Percentiles rank a stretch among this genome's conserved stretches.
Conservation (phyloP, 129 eudicot genomes). For the Pulicaria dysenterica region DNA sequence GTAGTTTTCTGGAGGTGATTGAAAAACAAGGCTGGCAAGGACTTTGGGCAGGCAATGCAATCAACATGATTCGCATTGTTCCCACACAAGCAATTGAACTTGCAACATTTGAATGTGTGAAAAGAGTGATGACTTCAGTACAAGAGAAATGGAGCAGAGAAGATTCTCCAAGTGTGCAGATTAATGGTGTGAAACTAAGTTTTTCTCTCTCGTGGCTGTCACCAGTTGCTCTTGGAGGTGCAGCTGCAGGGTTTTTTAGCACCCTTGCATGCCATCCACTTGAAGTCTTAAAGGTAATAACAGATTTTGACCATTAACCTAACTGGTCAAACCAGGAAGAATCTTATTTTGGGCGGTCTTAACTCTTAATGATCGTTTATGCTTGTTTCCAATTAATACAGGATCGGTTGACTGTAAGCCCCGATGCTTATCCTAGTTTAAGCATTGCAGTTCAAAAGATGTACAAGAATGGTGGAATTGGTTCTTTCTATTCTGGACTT, state of each 20-base stretch:
- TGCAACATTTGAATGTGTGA: slow-evolving; percentile 90
- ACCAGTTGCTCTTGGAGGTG: slow-evolving; percentile 95
- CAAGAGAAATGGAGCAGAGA: slow-evolving; percentile 64
- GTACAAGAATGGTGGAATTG: slow-evolving; percentile 68
- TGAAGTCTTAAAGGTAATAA: slow-evolving; percentile 87
- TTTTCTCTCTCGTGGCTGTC: slow-evolving; percentile 82
- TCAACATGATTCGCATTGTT: slow-evolving; percentile 91
- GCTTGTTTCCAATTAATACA: slow-evolving; percentile 31
- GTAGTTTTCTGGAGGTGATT: slow-evolving; percentile 75
- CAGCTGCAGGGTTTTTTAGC: slow-evolving; percentile 88
- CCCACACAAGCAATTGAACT: slow-evolving; percentile 98
- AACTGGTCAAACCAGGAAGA: neutral
- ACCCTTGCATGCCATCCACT: slow-evolving; percentile 97
- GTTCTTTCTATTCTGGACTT: slow-evolving; percentile 80
- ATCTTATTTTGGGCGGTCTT: slow-evolving; percentile 1
- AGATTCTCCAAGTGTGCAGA: slow-evolving; percentile 63
- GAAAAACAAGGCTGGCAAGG: slow-evolving; percentile 97
- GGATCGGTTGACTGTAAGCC: slow-evolving; percentile 92
- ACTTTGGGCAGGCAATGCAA: slow-evolving; percentile 96
- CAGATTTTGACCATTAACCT: no score
- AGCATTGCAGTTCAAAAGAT: slow-evolving; percentile 70
- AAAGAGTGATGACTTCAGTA: slow-evolving; percentile 74
- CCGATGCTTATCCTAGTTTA: slow-evolving; percentile 71
- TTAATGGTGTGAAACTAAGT: slow-evolving; percentile 61
- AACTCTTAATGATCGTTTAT: neutral